Percentiles rank a stretch among this genome's conserved stretches.
These are phyloP conservation scores for Massospora cicadina DNA, from an alignment of 371 early-diverging fungal genomes.

Conservation along the genomic window DNA sequence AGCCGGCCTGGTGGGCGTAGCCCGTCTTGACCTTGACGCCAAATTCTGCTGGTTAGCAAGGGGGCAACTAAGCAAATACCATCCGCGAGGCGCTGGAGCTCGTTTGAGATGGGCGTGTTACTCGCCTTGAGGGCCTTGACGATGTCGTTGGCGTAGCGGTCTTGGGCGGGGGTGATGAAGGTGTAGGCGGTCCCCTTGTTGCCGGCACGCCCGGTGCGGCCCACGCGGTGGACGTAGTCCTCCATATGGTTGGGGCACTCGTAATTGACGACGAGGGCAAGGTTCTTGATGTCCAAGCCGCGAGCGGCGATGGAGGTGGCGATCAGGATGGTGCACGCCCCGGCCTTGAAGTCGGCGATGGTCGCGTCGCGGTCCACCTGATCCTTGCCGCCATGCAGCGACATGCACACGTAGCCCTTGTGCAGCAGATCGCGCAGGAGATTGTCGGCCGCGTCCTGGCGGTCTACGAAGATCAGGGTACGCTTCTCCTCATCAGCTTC, in stretches of 20 bases:
- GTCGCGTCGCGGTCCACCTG: constrained; percentile 90
- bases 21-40: constrained; percentile 79
- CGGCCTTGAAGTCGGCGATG: constrained; percentile 82
- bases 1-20: constrained; percentile 54
- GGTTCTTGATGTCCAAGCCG: constrained; percentile 94
- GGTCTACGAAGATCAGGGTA: constrained; percentile 84
- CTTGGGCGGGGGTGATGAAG: constrained; percentile 86
- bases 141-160: constrained; percentile 82
- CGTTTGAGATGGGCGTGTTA: constrained; percentile 49
- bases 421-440: constrained; percentile 65
- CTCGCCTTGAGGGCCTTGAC: constrained; percentile 73
- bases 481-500: constrained; percentile 30
- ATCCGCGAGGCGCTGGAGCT: constrained; percentile 60
- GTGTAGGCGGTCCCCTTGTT: constrained; percentile 93
- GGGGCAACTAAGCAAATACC: constrained; percentile 12
- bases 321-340: constrained; percentile 73
- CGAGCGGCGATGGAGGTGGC: constrained; percentile 99
- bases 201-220: constrained; percentile 97
- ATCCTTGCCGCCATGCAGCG: constrained; percentile 94
- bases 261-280: constrained; percentile 92
- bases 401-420: constrained; percentile 78
- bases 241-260: constrained; percentile 98
- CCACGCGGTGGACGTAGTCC: constrained; percentile 97
- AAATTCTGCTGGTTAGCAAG: constrained; percentile 24
- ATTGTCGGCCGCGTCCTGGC: constrained; percentile 88